Evolutionary conservation across 2,329 filamentous ascomycete species (phyloP), one percentile per base, ranked within the genome.

Genomic region (Ophiostoma ips): DNA sequence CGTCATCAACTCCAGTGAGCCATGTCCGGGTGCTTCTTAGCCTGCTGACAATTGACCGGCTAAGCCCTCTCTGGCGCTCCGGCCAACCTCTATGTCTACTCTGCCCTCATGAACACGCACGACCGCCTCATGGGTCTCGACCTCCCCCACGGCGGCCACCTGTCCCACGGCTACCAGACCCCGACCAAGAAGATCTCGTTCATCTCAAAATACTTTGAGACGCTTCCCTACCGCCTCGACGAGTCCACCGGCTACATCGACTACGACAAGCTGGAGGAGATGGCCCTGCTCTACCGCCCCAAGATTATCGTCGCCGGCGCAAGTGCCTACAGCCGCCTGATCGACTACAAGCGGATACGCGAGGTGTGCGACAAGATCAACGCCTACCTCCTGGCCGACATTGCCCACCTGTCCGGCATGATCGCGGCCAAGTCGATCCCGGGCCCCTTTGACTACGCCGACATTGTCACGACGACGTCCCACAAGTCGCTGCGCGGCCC

Each of bases 171-270:
- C 55, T 98, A 98, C 69, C 92, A 98, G 69, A 96, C 87, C 18
- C 87, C 92, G 3, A 83, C 83, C 49, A 87, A 83, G 68, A 90
- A 89, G 77, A 96, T 98, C 65, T 96, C 90, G n/a, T 88, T 89
- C 61, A 82, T 98, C 57, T 96, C 90, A 52, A 96, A 94, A 64
- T 98, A 98, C 72, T 98, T 98, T 65, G 92, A 98, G 72, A 98
- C 92, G 34, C 72, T 98, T 55, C 92, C 92, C 5, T 98, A 98
- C 73, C 83, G 87, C 53, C 77, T 96, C 50, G 80, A 95, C 70
- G 85, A 94, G 63, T 75, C 81, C 55, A 96, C 90, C 6, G 92
- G 92, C 53, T 74, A 90, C 59, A 98, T 98, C 62, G 89, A 98
- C 72, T 98, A 98, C 68, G 82, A 87, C 62, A 84, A 84, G 63